Evolutionary conservation across 257 asterid genomes (phyloP), one percentile per base, ranked within the genome.

Genomic region (Capsicum baccatum): DNA sequence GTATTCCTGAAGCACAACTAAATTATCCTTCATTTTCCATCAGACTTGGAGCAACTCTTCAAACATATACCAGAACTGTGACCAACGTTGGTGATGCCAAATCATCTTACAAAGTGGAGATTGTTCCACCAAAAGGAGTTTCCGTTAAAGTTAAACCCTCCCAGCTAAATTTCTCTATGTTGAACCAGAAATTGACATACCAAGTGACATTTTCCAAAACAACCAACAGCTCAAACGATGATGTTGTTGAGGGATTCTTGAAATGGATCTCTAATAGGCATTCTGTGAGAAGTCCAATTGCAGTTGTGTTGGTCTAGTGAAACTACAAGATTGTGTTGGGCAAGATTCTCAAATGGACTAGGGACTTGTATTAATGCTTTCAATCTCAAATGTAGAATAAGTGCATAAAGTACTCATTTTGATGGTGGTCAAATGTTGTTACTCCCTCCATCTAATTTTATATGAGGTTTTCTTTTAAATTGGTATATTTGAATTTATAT

Each of bases 211-310:
- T 89, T 50, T 71, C 8, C 17, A 74, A 81, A 67, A 3, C 47
- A 35, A 63, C 60, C 26, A 68, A 39, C 6, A 68, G 14, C 14
- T 68, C 54, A 0, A 7, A 66, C 4, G 0, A 26, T 60, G 16
- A 9, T 0, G 9, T 82, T 39, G 87, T 83, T 39, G 83, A 89
- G 67, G 94, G 94, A 33, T 89, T 83, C 57, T 73, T 91, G 11
- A 88, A 87, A 5, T 91, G 93, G 92, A 85, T 68, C 33, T 91
- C 90, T 42, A 60, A 37, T 33, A 88, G 59, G 50, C 67, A 85
- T 71, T 57, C 87, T 5, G 93, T 91, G 13, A 83, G 87, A 71
- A 88, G 91, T 83, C 92, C 93, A 3, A 76, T 89, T 74, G 79
- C 86, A 12, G 60, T 83, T 86, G 13, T 39, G 8, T 50, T 85